Percentiles rank a stretch among this genome's conserved stretches.
These are phyloP conservation scores for Emiliania huxleyi DNA, from an alignment of 78 protist genomes.

Conservation along the genomic window DNA sequence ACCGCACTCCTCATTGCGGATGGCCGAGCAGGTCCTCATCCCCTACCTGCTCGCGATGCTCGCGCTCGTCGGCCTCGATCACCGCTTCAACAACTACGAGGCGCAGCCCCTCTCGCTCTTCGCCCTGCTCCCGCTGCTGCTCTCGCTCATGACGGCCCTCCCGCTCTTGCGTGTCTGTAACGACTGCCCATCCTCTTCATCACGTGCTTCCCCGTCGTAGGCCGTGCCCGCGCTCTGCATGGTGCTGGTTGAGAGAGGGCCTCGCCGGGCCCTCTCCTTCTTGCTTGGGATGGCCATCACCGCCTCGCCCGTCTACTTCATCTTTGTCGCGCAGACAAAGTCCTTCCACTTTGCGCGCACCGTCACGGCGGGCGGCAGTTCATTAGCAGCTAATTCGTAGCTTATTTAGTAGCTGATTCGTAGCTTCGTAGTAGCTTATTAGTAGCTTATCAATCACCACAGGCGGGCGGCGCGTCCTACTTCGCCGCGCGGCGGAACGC, in stretches of 20 bases:
- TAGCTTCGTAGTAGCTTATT: no score
- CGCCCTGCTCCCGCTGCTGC: background rate
- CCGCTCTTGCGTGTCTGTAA: no score
- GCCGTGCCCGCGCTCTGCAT: background rate
- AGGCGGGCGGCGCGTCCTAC: background rate
- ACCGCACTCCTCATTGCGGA: no score
- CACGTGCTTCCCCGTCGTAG: background rate
- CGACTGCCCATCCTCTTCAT: background rate
- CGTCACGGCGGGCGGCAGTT: background rate
- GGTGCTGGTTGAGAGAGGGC: background rate
- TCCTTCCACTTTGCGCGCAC: background rate
- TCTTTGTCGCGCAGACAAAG: background rate
- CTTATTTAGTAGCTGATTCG: no score
- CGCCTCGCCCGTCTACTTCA: background rate
- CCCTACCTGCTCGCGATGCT: background rate
- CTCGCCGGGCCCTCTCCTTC: background rate
- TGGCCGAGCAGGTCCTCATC: background rate
- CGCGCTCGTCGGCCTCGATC: background rate
- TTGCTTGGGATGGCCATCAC: background rate
- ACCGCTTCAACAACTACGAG: background rate
- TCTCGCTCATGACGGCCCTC: background rate
- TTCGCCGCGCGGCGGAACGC: background rate
- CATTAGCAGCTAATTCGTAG: no score
- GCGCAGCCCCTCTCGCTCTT: background rate
- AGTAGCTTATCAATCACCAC: no score